Evolutionary conservation across 129 eudicot genomes (phyloP), one percentile per base, ranked within the genome.

Genomic region (Erigeron canadensis): DNA sequence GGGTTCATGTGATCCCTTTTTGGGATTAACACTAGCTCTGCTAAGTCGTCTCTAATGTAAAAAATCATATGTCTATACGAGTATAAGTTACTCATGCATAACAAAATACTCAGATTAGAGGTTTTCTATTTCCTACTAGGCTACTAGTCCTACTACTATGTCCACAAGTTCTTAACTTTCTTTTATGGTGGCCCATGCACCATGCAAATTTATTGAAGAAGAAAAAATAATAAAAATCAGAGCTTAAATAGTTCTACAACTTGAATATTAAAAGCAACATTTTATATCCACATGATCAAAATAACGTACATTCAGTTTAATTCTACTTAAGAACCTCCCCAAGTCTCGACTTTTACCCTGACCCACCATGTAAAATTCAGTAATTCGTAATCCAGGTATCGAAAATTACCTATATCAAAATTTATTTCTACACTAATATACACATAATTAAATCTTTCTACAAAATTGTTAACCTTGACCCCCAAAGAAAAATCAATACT

Each of bases 311-410:
- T 47, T 47, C 6, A 48, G n/a, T 47, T n/a, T n/a, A 47, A 10
- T 47, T 28, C 3, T 47, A 12, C 18, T 15, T 4, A 4, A 48
- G 12, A 6, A 48, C 17, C 5, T 48, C 55, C 12, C 55, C 55
- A 48, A 48, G 55, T 13, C n/a, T 48, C n/a, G 55, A 48, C 15
- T 16, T 48, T 70, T 42, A 69, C 11, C 46, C 54, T 50, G 75
- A 58, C 56, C 65, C 42, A 56, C 59, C 71, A 48, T 51, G 39
- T 51, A 48, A 72, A 28, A 19, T 19, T 41, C 17, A 65, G 10
- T 53, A 43, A 28, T 44, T n/a, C 53, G 67, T 65, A 51, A 59
- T 59, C 19, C 76, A 67, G 37, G 16, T 56, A 60, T 47, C 61
- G 38, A 44, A 13, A 44, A 41, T 55, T 38, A 19, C 15, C 41